Conservation (phyloP, 768 basidiomycete genomes). For the Nidula microcarpa region DNA sequence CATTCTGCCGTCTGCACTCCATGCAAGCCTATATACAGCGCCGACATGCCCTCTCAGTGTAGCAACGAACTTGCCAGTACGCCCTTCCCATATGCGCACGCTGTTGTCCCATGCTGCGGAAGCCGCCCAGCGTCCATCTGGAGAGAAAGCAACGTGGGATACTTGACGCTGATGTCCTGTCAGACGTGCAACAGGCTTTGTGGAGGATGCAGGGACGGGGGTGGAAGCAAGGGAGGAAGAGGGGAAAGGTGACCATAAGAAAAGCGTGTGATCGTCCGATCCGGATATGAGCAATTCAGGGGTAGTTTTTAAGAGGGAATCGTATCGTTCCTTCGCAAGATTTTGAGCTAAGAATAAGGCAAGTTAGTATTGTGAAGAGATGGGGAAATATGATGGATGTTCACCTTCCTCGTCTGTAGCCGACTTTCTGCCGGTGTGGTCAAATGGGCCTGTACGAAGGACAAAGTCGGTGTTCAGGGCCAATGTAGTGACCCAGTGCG, state of each 20-base stretch:
- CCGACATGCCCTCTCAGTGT: slow-evolving; percentile 91
- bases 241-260: slow-evolving; percentile 88
- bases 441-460: slow-evolving; percentile 91
- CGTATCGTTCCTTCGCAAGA: slow-evolving; percentile 77
- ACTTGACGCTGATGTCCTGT: slow-evolving; percentile 96
- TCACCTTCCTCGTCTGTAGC: slow-evolving; percentile 80
- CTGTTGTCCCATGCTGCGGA: slow-evolving; percentile 89
- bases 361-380: not conserved
- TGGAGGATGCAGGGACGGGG: slow-evolving; percentile 11
- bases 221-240: slow-evolving; percentile 24
- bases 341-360: slow-evolving; percentile 54
- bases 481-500: slow-evolving; percentile 98
- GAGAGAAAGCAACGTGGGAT: slow-evolving; percentile 90
- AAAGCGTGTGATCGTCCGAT: slow-evolving; percentile 97
- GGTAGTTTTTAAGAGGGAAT: slow-evolving; percentile 53
- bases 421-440: slow-evolving; percentile 80
- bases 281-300: slow-evolving; percentile 92
- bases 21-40: slow-evolving; percentile 90
- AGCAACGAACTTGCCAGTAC: slow-evolving; percentile 83
- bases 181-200: slow-evolving; percentile 59
- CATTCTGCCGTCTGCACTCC: slow-evolving; percentile 92
- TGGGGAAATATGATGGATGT: slow-evolving; percentile 6
- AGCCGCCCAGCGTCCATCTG: slow-evolving; percentile 90
- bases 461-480: slow-evolving; percentile 95
- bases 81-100: slow-evolving; percentile 89